Conservation (phyloP, 108 stramenopile genomes). For the Nitzschia sp. region DNA sequence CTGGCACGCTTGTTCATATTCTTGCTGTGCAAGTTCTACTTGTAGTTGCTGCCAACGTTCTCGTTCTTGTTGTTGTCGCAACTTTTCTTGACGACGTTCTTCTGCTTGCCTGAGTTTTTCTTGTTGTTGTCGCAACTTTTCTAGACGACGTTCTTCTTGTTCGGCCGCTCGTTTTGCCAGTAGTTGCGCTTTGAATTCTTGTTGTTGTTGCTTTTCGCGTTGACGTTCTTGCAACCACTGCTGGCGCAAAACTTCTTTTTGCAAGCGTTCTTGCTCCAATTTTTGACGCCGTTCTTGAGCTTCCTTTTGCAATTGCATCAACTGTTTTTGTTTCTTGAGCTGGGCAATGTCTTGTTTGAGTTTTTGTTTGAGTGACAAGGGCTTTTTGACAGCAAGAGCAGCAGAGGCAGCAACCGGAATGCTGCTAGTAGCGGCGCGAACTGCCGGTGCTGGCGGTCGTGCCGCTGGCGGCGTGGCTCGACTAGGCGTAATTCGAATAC, state of each 20-base stretch:
- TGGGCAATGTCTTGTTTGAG: slow-evolving; percentile 66
- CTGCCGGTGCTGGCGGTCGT: not conserved
- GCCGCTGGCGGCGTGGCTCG: not conserved
- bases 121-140: slow-evolving; percentile 20
- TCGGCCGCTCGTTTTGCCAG: slow-evolving; percentile 22
- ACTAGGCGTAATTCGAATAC: not conserved
- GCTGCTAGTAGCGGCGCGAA: not conserved
- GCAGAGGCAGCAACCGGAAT: not conserved
- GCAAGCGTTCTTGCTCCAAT: slow-evolving; percentile 9
- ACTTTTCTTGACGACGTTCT: not conserved
- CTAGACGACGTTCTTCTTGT: slow-evolving; percentile 29
- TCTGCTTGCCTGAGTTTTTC: not conserved
- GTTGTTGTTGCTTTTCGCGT: slow-evolving; percentile 49
- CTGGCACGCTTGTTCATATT: slow-evolving; percentile 11
- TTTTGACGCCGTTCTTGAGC: slow-evolving; percentile 32
- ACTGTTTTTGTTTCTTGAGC: slow-evolving; percentile 48
- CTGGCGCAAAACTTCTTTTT: slow-evolving; percentile 20
- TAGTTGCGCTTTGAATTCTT: slow-evolving; percentile 27
- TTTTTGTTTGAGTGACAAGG: slow-evolving; percentile 46
- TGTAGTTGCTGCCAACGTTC: not conserved
- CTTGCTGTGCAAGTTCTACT: not conserved
- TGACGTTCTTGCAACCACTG: not conserved
- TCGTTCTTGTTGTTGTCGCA: not conserved
- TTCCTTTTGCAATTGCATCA: slow-evolving; percentile 38
- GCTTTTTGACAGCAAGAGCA: not conserved